phyloP scores from a whole-genome alignment of 495 filamentous ascomycete genomes.

The Penicillium lagena region DNA sequence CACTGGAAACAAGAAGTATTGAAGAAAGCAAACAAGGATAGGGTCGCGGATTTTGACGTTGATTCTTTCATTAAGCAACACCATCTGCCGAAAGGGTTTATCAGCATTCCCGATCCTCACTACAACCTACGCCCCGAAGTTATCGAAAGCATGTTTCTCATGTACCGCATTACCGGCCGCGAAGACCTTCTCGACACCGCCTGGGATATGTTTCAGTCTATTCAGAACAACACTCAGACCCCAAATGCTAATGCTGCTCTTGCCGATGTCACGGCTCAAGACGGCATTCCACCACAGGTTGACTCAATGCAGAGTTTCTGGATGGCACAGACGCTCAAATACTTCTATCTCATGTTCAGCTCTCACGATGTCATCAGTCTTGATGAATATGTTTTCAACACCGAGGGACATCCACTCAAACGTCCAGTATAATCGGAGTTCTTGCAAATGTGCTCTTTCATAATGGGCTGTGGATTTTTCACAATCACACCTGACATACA shows the following conservation, averaged over 20 bases:
- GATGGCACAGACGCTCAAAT: slow-evolving; percentile 65
- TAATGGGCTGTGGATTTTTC: too few species aligned
- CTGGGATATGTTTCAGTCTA: slow-evolving; percentile 58
- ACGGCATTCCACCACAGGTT: slow-evolving; percentile 7
- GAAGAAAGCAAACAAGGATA: slow-evolving; percentile 6
- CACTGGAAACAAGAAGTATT: slow-evolving; percentile 27
- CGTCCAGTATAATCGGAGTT: not conserved
- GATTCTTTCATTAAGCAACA: slow-evolving; percentile 19
- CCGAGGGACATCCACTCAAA: slow-evolving; percentile 42
- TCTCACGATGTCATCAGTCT: slow-evolving; percentile 55
- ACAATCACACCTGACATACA: too few species aligned
- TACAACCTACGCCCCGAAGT: slow-evolving; percentile 47
- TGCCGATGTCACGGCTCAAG: slow-evolving; percentile 27
- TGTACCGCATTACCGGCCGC: slow-evolving; percentile 59
- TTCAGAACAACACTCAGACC: slow-evolving; percentile 43
- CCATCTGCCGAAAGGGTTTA: slow-evolving; percentile 28
- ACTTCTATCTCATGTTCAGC: slow-evolving; percentile 61
- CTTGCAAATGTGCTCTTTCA: too few species aligned
- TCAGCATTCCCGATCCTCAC: slow-evolving; percentile 24
- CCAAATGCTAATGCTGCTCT: slow-evolving; percentile 43
- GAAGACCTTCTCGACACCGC: slow-evolving; percentile 48
- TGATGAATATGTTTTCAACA: slow-evolving; percentile 66
- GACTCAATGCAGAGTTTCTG: slow-evolving; percentile 51
- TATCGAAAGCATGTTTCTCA: slow-evolving; percentile 55
- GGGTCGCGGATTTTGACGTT: slow-evolving; percentile 2